Evolutionary conservation across 768 basidiomycete genomes (phyloP), one percentile per base, ranked within the genome.

Genomic region (Rubroboletus satanas): DNA sequence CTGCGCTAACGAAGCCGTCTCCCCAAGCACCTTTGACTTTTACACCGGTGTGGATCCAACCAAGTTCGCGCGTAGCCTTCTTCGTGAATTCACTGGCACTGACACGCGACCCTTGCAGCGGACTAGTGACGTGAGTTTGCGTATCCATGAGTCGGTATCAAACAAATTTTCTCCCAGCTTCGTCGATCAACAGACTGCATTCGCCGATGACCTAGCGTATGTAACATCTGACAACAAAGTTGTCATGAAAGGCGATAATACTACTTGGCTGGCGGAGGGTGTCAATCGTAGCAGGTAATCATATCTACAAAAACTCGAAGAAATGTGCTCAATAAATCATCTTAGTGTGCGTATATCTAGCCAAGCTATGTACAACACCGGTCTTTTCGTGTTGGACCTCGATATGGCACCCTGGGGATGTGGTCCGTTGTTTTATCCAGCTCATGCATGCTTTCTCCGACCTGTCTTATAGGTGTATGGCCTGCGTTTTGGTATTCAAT

Each of bases 401-500:
- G 83, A 86, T 54, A 83, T 80, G 69, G 91, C 92, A 44, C 93
- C 93, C 0, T 91, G 87, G 83, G 93, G 93, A 51, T 96, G 93
- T 72, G 90, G 91, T 83, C 3, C 21, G 62, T 46, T 31, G 39
- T 26, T 32, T 50, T 38, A n/a, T 37, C 47, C 0, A 28, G 1
- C 7, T 53, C 31, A 52, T 38, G 12, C 2, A 4, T 39, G 32
- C 47, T 32, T 18, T 43, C 37, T 23, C 60, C 47, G 42, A 62
- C 52, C 14, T 42, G 31, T 48, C 11, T 39, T 41, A 14, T 35
- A 89, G 87, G 80, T 61, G 82, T 86, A 21, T 93, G 93, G 92
- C 91, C 90, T 41, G 87, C 88, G 6, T 90, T 85, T 69, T 90
- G 88, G 89, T 65, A 84, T 52, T 49, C 39, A 49, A 37, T 47